Evolutionary conservation across 2,329 filamentous ascomycete genomes (phyloP).

Genomic region (Fusarium albidum): DNA sequence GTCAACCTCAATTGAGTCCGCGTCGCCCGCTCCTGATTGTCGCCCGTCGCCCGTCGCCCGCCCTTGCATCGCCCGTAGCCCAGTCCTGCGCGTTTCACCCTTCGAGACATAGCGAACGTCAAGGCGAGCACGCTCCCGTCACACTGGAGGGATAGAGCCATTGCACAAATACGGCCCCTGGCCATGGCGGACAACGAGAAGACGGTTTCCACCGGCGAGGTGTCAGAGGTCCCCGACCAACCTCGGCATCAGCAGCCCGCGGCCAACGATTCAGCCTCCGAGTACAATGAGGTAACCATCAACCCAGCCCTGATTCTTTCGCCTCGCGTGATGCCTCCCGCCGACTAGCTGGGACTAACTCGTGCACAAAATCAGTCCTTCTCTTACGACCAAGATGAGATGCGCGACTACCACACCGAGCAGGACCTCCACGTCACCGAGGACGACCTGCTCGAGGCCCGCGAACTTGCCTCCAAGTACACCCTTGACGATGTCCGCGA

Average conservation of each 20-base stretch:
- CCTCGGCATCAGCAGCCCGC: constrained; percentile 27
- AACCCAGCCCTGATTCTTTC: background rate
- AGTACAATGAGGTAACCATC: constrained; percentile 39
- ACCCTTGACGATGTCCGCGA: constrained; percentile 53
- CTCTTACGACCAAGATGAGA: constrained; percentile 50
- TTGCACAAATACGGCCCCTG: constrained; percentile 32
- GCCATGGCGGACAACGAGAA: constrained; percentile 46
- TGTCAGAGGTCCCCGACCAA: constrained; percentile 29
- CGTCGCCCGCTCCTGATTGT: background rate
- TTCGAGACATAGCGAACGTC: constrained; percentile 10
- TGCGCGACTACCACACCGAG: constrained; percentile 44
- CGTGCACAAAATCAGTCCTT: constrained; percentile 41
- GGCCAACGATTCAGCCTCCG: constrained; percentile 34
- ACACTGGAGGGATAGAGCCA: constrained; percentile 33
- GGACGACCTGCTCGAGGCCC: constrained; percentile 55
- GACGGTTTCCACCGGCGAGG: constrained; percentile 29
- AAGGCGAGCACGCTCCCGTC: constrained; percentile 11
- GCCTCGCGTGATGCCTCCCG: background rate
- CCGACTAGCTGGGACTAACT: constrained; percentile 15
- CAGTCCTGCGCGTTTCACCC: constrained; percentile 9
- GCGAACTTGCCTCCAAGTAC: constrained; percentile 52
- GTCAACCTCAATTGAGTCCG: constrained; percentile 3
- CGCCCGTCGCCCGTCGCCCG: background rate
- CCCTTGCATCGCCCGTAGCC: background rate
- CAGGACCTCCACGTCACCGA: constrained; percentile 56